Percentiles rank a stretch among this genome's conserved stretches.
These are phyloP conservation scores for Fimicolochytrium jonesii DNA, from an alignment of 192 early-diverging fungal species.

Conservation along the genomic window DNA sequence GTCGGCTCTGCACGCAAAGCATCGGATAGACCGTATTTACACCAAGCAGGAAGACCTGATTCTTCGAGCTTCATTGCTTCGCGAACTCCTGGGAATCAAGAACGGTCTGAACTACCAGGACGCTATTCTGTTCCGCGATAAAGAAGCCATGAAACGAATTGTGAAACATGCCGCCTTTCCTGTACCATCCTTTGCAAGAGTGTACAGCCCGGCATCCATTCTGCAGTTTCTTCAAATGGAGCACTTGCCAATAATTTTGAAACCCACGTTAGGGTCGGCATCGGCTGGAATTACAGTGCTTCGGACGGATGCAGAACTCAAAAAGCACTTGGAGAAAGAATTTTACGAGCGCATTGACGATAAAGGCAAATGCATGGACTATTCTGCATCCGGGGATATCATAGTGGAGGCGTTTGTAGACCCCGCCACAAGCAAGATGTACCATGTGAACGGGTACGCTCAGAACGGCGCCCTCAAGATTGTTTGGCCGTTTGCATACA, in stretches of 20 bases:
- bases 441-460: conserved; percentile 41
- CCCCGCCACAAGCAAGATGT: conserved; percentile 41
- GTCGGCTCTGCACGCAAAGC: conserved; percentile 20
- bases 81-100: conserved; percentile 18
- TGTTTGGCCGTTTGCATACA: conserved; percentile 42
- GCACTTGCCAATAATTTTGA: conserved; percentile 34
- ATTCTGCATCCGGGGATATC: conserved; percentile 35
- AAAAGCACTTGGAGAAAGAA: conserved; percentile 22
- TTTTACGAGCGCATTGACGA: conserved; percentile 31
- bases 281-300: conserved; percentile 33
- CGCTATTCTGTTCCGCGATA: conserved; percentile 35
- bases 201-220: conserved; percentile 28
- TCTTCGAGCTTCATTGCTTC: conserved; percentile 32
- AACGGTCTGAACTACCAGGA: conserved; percentile 5
- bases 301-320: conserved; percentile 8
- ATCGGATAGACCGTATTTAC: conserved; percentile 38
- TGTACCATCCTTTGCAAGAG: conserved; percentile 27
- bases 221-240: conserved; percentile 20
- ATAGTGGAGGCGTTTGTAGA: conserved; percentile 34
- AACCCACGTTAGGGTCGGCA: conserved; percentile 36
- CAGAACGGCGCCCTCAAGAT: conserved; percentile 24
- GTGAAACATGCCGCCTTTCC: conserved; percentile 19
- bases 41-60: conserved; percentile 45
- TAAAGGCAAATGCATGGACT: conserved; percentile 26
- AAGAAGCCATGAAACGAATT: conserved; percentile 32